A percentile compares a stretch with the other conserved stretches of the same genome.
phyloP scores from a whole-genome alignment of 2,329 filamentous ascomycete species.

The Aspergillus oerlinghausenensis region DNA sequence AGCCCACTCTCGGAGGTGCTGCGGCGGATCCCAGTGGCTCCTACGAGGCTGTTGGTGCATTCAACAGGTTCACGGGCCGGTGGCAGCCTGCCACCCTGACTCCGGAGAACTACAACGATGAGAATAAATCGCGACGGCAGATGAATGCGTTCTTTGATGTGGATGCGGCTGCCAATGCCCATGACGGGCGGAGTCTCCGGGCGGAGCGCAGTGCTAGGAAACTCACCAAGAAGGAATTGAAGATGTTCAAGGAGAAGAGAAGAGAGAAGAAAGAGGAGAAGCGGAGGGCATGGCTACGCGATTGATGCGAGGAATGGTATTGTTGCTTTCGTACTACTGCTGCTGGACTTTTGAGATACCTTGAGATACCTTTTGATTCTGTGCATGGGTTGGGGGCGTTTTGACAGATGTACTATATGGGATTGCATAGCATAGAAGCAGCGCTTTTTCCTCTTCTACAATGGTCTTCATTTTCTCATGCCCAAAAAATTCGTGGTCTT shows the following conservation, averaged over 20 bases:
- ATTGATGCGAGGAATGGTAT: slow-evolving; percentile 49
- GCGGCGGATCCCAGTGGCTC: slow-evolving; percentile 42
- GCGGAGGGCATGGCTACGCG: slow-evolving; percentile 80
- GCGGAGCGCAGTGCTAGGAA: slow-evolving; percentile 85
- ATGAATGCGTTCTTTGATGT: slow-evolving; percentile 96
- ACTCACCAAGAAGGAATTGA: slow-evolving; percentile 77
- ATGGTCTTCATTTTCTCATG: neutral
- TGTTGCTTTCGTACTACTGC: slow-evolving; percentile 4
- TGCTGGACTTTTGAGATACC: slow-evolving; percentile 3
- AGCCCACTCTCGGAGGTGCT: slow-evolving; percentile 31
- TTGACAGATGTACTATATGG: slow-evolving; percentile 6
- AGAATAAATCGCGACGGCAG: slow-evolving; percentile 80
- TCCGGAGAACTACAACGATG: slow-evolving; percentile 75
- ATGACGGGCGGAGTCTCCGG: slow-evolving; percentile 85
- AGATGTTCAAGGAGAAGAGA: slow-evolving; percentile 86
- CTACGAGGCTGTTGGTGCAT: slow-evolving; percentile 68
- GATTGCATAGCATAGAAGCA: slow-evolving; percentile 6
- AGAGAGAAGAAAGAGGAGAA: slow-evolving; percentile 91
- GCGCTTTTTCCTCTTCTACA: neutral
- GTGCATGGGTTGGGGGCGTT: slow-evolving; percentile 8
- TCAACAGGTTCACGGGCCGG: slow-evolving; percentile 85
- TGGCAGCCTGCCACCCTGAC: slow-evolving; percentile 67
- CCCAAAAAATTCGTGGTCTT: neutral
- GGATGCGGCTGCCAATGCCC: slow-evolving; percentile 83
- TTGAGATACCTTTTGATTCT: slow-evolving; percentile 14